Conservation (phyloP, 148 eudicot species). For the Amaranthus palmeri region DNA sequence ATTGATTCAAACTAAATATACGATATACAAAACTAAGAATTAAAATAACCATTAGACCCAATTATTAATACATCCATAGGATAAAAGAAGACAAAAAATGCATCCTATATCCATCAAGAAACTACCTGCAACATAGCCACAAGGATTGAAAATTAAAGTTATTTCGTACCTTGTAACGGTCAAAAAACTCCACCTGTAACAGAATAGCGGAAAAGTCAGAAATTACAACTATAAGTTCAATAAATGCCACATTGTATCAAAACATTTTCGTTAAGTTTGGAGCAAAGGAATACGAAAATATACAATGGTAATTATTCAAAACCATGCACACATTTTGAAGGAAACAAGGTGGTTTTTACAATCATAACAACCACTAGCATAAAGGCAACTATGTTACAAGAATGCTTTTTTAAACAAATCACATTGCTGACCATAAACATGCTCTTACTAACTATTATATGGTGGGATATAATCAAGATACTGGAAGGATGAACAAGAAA, state of each 20-base stretch:
- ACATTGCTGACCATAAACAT: not conserved
- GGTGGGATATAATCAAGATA: not conserved
- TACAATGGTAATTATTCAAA: not conserved
- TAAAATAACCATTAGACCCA: slow-evolving; percentile 6
- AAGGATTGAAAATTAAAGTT: not conserved
- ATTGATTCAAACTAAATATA: no score
- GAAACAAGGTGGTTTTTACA: not conserved
- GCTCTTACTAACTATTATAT: not conserved
- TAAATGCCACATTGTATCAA: not conserved
- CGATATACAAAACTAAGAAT: not conserved
- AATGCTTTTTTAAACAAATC: not conserved
- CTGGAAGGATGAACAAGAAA: not conserved
- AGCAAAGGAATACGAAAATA: not conserved
- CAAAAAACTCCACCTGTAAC: slow-evolving; percentile 88
- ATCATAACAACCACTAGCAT: not conserved
- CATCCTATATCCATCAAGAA: not conserved
- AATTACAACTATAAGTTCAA: not conserved
- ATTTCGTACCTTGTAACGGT: slow-evolving; percentile 78
- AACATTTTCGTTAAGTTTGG: not conserved
- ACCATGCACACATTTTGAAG: not conserved
- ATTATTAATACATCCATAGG: not conserved
- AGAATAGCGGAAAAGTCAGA: slow-evolving; percentile 1
- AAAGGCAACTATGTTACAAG: not conserved
- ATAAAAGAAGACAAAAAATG: not conserved
- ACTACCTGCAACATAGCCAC: not conserved